Evolutionary conservation across 805 yeast species (phyloP).

Genomic region (Wickerhamomyces bovis): DNA sequence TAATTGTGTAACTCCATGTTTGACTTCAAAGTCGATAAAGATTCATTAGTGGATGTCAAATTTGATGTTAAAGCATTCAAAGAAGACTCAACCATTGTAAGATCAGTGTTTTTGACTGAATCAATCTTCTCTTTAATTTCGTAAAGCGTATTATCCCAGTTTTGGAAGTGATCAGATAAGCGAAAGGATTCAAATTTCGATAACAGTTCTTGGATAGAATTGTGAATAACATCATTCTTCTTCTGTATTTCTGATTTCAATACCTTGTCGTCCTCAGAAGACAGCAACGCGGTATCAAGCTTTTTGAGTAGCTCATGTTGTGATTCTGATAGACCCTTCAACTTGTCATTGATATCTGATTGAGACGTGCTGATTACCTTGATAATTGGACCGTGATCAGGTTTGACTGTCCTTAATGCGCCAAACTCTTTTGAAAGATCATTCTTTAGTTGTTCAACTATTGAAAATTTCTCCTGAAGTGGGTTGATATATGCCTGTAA

Average conservation of each 20-base stretch:
- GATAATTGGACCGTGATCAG: neutral
- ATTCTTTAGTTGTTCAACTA: neutral
- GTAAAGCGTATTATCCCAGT: neutral
- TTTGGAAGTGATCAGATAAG: neutral
- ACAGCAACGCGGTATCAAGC: neutral
- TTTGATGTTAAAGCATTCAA: neutral
- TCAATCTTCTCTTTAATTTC: neutral
- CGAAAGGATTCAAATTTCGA: neutral
- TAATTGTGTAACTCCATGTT: neutral
- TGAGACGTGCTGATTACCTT: neutral
- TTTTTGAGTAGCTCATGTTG: neutral
- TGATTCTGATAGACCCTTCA: neutral
- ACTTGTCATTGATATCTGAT: neutral
- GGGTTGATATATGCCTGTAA: neutral
- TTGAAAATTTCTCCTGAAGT: neutral
- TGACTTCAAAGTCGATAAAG: neutral
- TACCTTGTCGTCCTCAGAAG: neutral
- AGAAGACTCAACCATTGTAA: neutral
- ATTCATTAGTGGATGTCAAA: neutral
- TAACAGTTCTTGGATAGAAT: neutral
- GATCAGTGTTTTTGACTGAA: neutral
- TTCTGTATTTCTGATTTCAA: neutral
- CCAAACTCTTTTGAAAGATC: neutral
- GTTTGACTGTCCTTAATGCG: neutral
- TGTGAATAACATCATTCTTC: neutral